Percentiles rank a stretch among this genome's conserved stretches.
These are phyloP conservation scores for Calonectria pseudoturangicola DNA, from an alignment of 2,329 filamentous ascomycete species.

Conservation along the genomic window DNA sequence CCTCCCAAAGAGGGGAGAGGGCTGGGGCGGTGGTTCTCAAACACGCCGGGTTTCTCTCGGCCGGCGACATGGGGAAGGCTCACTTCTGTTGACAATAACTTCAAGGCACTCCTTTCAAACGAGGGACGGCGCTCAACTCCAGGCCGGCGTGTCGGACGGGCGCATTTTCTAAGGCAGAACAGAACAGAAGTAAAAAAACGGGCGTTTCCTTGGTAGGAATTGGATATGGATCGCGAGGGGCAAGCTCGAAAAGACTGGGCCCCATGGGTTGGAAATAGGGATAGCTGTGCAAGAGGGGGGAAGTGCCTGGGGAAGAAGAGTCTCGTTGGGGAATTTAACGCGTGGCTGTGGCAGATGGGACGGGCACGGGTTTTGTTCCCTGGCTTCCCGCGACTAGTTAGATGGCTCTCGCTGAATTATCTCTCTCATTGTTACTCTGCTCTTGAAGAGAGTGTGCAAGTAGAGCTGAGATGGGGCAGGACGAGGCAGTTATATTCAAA, in stretches of 20 bases:
- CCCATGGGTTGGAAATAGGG: slow-evolving; percentile 16
- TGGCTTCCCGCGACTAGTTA: slow-evolving; percentile 27
- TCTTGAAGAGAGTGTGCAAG: slow-evolving; percentile 32
- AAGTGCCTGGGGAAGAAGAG: neutral
- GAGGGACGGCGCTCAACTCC: slow-evolving; percentile 37
- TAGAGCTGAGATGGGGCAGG: slow-evolving; percentile 26
- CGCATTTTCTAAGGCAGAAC: slow-evolving; percentile 46
- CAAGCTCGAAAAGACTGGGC: neutral
- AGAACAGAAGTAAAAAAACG: slow-evolving; percentile 46
- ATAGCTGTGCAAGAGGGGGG: neutral
- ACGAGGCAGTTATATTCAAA: slow-evolving; percentile 11
- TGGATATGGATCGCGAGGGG: slow-evolving; percentile 41
- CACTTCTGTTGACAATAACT: slow-evolving; percentile 38
- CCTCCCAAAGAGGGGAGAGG: slow-evolving; percentile 37
- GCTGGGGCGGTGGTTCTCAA: slow-evolving; percentile 30
- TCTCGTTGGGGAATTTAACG: neutral
- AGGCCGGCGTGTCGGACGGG: slow-evolving; percentile 38
- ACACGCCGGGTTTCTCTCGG: slow-evolving; percentile 33
- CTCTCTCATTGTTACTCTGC: slow-evolving; percentile 37
- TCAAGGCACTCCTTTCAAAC: slow-evolving; percentile 34
- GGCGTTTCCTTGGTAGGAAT: slow-evolving; percentile 39
- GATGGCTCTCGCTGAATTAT: slow-evolving; percentile 40
- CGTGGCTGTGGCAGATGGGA: slow-evolving; percentile 6
- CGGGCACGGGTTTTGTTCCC: slow-evolving; percentile 10
- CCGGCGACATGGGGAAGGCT: slow-evolving; percentile 32